Percentiles rank a stretch among this genome's conserved stretches.
Evolutionary conservation across 2,329 filamentous ascomycete genomes (phyloP).

Genomic region (Colletotrichum navitas): DNA sequence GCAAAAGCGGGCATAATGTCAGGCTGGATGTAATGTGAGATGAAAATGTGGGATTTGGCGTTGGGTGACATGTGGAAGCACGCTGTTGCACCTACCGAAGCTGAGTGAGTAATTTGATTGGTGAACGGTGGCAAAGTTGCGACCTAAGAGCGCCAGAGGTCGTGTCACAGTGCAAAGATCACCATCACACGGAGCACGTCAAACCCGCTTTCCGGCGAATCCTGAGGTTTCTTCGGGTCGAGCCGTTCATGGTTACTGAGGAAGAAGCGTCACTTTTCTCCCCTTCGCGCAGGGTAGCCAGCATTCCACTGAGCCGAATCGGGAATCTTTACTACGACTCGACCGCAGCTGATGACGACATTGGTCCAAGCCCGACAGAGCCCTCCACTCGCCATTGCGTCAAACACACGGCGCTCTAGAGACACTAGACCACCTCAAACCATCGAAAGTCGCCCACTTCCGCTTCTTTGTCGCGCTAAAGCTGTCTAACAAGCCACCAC

Average conservation of each 20-base stretch:
- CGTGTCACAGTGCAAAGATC: no score
- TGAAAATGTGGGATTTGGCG: neutral
- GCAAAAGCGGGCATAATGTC: neutral
- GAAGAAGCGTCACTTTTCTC: no score
- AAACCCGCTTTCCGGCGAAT: no score
- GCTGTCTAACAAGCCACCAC: constrained; percentile 23
- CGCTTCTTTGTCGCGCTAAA: constrained; percentile 16
- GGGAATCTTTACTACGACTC: constrained; percentile 24
- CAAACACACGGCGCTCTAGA: constrained; percentile 20
- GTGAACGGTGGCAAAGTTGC: no score
- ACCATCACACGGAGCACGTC: no score
- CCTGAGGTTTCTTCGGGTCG: no score
- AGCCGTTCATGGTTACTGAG: no score
- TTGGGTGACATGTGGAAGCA: neutral
- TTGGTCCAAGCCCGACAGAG: constrained; percentile 31
- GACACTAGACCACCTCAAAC: constrained; percentile 23
- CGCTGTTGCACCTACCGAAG: no score
- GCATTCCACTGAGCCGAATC: constrained; percentile 32
- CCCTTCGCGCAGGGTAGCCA: constrained; percentile 1
- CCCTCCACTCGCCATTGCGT: constrained; percentile 30
- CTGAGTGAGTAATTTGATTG: no score
- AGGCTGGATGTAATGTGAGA: neutral
- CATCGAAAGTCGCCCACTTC: neutral
- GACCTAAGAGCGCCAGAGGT: no score
- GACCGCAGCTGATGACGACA: constrained; percentile 33